Evolutionary conservation across 2,329 filamentous ascomycete genomes (phyloP).

Genomic region (Arthrobotrys conoides): DNA sequence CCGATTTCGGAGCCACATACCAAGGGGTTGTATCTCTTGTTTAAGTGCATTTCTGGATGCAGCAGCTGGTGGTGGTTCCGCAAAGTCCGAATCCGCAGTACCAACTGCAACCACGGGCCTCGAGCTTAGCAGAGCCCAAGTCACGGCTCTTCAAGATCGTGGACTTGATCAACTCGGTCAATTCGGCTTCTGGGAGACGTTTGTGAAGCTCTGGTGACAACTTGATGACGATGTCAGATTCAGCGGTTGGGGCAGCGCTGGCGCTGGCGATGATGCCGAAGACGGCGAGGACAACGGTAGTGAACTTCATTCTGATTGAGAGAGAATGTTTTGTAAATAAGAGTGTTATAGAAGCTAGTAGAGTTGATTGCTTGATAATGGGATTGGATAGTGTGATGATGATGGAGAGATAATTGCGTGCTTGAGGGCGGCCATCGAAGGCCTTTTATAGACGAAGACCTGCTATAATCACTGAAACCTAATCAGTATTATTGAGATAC

Average conservation of each 20-base stretch:
- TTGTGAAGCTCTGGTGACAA: slow-evolving; percentile 53
- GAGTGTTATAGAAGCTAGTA: neutral
- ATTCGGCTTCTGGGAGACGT: slow-evolving; percentile 48
- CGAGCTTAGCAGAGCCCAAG: slow-evolving; percentile 20
- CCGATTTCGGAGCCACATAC: neutral
- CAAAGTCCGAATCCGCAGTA: slow-evolving; percentile 46
- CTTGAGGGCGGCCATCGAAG: neutral
- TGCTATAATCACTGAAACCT: no score
- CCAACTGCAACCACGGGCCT: slow-evolving; percentile 44
- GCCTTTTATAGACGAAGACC: slow-evolving; percentile 15
- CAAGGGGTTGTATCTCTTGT: neutral
- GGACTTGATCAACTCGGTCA: slow-evolving; percentile 55
- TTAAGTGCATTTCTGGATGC: slow-evolving; percentile 33
- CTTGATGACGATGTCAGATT: slow-evolving; percentile 51
- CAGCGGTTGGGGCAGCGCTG: slow-evolving; percentile 45
- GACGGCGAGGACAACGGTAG: slow-evolving; percentile 26
- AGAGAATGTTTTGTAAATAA: neutral
- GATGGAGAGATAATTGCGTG: slow-evolving; percentile 11
- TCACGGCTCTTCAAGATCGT: slow-evolving; percentile 51
- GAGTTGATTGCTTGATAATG: neutral
- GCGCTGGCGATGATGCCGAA: slow-evolving; percentile 41
- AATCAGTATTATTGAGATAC: neutral
- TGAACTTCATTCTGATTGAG: slow-evolving; percentile 49
- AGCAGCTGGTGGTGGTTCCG: slow-evolving; percentile 53
- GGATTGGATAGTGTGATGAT: slow-evolving; percentile 2